Conservation (phyloP, 1,284 basidiomycete species). For the Kalmanozyma brasiliensis region DNA sequence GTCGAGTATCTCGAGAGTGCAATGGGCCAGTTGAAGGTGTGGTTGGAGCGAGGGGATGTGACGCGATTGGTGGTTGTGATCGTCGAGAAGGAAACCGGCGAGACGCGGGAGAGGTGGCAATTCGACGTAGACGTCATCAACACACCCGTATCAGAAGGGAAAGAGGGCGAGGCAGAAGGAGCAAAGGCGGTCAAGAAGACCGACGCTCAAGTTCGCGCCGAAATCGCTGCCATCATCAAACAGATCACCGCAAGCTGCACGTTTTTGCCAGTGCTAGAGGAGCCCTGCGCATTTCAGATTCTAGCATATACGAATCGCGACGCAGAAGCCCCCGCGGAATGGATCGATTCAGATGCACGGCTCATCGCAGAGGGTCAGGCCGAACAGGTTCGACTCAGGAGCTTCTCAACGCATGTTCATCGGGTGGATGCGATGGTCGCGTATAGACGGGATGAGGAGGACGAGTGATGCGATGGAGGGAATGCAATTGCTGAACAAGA, state of each 20-base stretch:
- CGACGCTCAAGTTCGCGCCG: slow-evolving; percentile 93
- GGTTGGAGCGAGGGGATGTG: slow-evolving; percentile 89
- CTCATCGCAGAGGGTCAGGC: slow-evolving; percentile 95
- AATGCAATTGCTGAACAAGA: not conserved
- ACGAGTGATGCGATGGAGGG: too few species aligned
- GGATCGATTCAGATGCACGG: slow-evolving; percentile 93
- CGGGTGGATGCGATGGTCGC: slow-evolving; percentile 69
- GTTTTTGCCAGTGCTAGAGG: slow-evolving; percentile 92
- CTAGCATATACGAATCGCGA: slow-evolving; percentile 79
- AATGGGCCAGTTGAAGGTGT: slow-evolving; percentile 77
- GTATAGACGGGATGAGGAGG: slow-evolving; percentile 68
- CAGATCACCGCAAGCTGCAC: slow-evolving; percentile 97
- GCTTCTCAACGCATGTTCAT: slow-evolving; percentile 69
- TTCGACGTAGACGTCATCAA: slow-evolving; percentile 88
- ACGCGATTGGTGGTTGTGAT: slow-evolving; percentile 94
- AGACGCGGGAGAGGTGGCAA: slow-evolving; percentile 95
- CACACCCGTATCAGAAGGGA: slow-evolving; percentile 7
- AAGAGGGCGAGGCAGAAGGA: not conserved
- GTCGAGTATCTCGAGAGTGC: slow-evolving; percentile 94
- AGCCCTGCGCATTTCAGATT: slow-evolving; percentile 91
- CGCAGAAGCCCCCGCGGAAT: slow-evolving; percentile 86
- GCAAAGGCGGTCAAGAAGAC: slow-evolving; percentile 69
- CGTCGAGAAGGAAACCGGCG: slow-evolving; percentile 90
- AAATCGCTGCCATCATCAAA: slow-evolving; percentile 97
- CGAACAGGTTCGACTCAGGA: slow-evolving; percentile 81